Evolutionary conservation across 176 grass and related monocot species (phyloP), one percentile per base, ranked within the genome.

Genomic region (Ananas comosus): DNA sequence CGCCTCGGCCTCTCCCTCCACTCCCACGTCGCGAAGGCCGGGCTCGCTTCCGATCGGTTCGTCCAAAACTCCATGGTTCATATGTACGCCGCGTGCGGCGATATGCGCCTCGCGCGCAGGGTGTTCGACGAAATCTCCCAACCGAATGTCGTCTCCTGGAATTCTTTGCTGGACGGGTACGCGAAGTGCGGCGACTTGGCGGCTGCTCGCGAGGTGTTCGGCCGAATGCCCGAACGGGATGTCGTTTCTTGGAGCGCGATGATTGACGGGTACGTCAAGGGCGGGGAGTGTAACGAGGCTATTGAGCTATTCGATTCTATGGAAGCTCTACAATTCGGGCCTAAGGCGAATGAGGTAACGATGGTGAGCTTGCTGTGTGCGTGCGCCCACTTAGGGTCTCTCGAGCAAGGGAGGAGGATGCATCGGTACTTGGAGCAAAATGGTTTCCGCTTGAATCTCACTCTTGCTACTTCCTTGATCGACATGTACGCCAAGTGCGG

Each of bases 401-500:
- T 91, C 1, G 67, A 57, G 11, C 68, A 69, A 9, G 82, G 85
- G 18, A 83, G 77, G 73, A 13, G 12, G 73, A 84, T 83, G 75
- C 89, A 91, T 8, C 53, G 2, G 1, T 74, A 74, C 79, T 74
- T 81, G 13, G 67, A 61, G 76, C 72, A 85, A 48, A 69, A 67
- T 11, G 81, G 78, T 1, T 81, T 91, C 27, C 27, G 12, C 1
- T 51, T 75, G n/a, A 88, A 74, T 11, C 67, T 85, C 12, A 77
- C 25, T 13, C 77, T 92, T 1, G 73, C 76, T 0, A 92, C 85
- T 24, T 88, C 89, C 0, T 78, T 92, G 4, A 71, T 92, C 2
- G 82, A 83, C 67, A 87, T 91, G 84, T 91, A 91, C 1, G 74
- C 78, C 68, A 91, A 91, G 57, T 91, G 84, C 0, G 88, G 84